phyloP scores from a whole-genome alignment of 176 grass and related monocot species.

The Hsuehochloa calcarea region DNA sequence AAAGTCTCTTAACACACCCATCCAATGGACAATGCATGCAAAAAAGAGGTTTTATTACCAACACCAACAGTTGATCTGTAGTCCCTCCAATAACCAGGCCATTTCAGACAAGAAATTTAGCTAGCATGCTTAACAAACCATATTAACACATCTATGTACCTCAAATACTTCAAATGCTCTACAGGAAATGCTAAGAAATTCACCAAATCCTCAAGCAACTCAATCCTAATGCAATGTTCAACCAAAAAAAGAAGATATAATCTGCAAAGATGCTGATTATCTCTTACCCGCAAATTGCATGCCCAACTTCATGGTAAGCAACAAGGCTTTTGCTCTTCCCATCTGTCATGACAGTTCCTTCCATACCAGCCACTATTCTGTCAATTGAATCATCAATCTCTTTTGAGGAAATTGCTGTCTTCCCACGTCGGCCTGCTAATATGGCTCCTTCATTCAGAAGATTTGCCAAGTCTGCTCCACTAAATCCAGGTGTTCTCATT shows the following conservation, averaged over 20 bases:
- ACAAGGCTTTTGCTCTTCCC: conserved; percentile 99
- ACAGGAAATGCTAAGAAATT: background rate
- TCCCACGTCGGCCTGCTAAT: conserved; percentile 79
- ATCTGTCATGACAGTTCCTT: conserved; percentile 98
- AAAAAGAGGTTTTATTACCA: conserved; percentile 3
- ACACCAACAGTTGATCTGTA: background rate
- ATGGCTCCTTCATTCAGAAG: conserved; percentile 98
- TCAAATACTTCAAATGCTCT: background rate
- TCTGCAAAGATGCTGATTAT: background rate
- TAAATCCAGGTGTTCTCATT: conserved; percentile 98
- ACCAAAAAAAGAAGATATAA: background rate
- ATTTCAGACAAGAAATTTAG: conserved; percentile 13
- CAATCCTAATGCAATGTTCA: background rate
- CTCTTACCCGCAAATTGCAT: conserved; percentile 96
- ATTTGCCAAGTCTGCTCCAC: conserved; percentile 98
- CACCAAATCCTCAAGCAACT: background rate
- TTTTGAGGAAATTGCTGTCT: conserved; percentile 82
- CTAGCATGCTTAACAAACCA: background rate
- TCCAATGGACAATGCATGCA: background rate
- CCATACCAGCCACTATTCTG: conserved; percentile 99
- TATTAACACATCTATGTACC: background rate
- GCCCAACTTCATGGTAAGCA: conserved; percentile 99
- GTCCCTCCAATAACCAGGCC: background rate
- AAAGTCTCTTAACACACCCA: background rate
- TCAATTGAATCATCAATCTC: conserved; percentile 99